phyloP scores from a whole-genome alignment of 2,329 filamentous ascomycete species.

The Trichoderma asperellum region DNA sequence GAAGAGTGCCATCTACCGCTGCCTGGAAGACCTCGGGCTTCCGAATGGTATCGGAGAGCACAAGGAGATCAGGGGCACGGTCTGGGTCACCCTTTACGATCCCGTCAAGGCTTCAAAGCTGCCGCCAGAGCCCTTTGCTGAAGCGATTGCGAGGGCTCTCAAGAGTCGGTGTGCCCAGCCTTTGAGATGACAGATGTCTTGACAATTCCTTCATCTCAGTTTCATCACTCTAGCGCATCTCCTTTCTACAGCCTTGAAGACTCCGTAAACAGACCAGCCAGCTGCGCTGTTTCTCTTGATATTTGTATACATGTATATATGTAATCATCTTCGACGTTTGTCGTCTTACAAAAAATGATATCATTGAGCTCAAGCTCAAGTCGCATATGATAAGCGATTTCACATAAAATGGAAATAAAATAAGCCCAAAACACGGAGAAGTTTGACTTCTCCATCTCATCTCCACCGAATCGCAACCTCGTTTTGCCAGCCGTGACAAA shows the following conservation, averaged over 20 bases:
- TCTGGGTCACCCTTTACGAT: constrained; percentile 35
- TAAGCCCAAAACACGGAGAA: background rate
- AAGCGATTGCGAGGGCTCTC: constrained; percentile 31
- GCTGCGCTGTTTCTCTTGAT: background rate
- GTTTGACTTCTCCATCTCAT: background rate
- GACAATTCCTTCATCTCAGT: background rate
- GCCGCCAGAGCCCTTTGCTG: constrained; percentile 33
- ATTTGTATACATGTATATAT: constrained; percentile 6
- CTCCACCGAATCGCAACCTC: background rate
- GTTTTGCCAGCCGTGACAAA: background rate
- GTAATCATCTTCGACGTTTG: background rate
- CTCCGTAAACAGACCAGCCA: background rate
- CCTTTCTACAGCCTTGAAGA: background rate
- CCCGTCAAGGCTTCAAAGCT: constrained; percentile 31
- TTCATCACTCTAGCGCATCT: background rate
- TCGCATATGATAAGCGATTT: background rate
- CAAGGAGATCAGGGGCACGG: constrained; percentile 35
- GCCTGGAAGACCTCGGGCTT: constrained; percentile 38
- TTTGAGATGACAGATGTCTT: background rate
- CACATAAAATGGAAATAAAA: background rate
- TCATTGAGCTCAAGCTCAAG: background rate
- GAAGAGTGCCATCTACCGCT: constrained; percentile 36
- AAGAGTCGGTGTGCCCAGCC: constrained; percentile 24
- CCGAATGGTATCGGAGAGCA: constrained; percentile 18
- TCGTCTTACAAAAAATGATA: constrained; percentile 4